A percentile compares a stretch with the other conserved stretches of the same genome.
phyloP scores from a whole-genome alignment of 345 rosid genomes.

The Brassica carinata region DNA sequence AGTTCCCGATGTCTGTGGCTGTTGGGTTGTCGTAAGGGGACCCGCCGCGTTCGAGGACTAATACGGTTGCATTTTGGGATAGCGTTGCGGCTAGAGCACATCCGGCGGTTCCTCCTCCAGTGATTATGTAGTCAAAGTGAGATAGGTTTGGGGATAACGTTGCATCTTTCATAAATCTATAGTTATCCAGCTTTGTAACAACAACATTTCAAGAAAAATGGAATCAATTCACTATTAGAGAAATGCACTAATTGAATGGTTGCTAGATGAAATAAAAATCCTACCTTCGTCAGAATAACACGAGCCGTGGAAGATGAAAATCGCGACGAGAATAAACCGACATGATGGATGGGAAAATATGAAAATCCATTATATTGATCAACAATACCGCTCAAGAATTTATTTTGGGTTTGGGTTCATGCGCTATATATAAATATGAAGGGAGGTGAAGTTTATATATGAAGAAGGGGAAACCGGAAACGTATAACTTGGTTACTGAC shows the following conservation, averaged over 20 bases:
- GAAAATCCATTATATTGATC: not conserved
- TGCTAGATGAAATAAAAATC: no score
- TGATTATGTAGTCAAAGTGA: conserved; percentile 59
- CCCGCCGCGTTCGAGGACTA: conserved; percentile 65
- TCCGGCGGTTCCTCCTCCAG: conserved; percentile 82
- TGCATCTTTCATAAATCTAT: conserved; percentile 61
- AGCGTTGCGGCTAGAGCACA: conserved; percentile 80
- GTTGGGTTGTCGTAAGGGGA: conserved; percentile 45
- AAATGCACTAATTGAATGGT: not conserved
- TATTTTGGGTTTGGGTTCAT: not conserved
- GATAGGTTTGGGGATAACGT: conserved; percentile 45
- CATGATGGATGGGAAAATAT: not conserved
- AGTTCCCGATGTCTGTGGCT: conserved; percentile 46
- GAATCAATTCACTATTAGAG: not conserved
- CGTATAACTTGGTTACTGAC: not conserved
- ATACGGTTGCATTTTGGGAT: conserved; percentile 51
- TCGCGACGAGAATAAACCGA: not conserved
- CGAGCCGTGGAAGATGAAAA: conserved; percentile 21
- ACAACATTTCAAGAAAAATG: not conserved
- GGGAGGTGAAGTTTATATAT: not conserved
- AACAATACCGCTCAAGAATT: no score
- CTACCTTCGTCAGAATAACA: conserved; percentile 27
- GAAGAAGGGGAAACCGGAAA: not conserved
- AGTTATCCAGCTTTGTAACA: conserved; percentile 25
- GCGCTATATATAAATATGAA: not conserved